Evolutionary conservation across 768 basidiomycete genomes (phyloP), one percentile per base, ranked within the genome.

Genomic region (Mycena belliarum): DNA sequence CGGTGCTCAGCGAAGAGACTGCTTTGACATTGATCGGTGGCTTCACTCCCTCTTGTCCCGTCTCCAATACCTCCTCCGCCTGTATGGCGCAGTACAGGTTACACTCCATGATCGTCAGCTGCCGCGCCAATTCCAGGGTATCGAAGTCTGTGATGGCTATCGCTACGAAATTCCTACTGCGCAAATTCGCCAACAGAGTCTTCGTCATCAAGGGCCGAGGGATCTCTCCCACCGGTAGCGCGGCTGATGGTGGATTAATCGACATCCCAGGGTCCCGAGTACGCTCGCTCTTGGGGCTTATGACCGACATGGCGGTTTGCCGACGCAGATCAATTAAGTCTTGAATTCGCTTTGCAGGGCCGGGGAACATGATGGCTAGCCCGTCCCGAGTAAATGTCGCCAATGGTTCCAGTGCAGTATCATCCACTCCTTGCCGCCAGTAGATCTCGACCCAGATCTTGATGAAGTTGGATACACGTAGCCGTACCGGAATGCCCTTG

Each of bases 101-200:
- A 63, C 87, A 90, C 71, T 99, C 97, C 88, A 95, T 91, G 63
- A 95, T 83, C 18, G 96, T 97, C 64, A 98, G 70, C 73, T 99
- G 97, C 47, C 97, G 82, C 9, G 94, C 94, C 42, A 98, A 79
- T 71, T 99, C 97, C 63, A 95, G 74, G 29, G 90, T 77, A 67
- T 98, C 95, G 66, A 99, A 95, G 66, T 99, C 97, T n/a, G 87
- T 91, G 8, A 96, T 78, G 20, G 78, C 72, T 48, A 95, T 84
- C 2, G 78, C 71, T 10, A 74, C 66, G 56, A 85, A 91, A 61
- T 84, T 82, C 69, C 79, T 86, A 68, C 80, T 82, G 53, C 90
- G 81, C 42, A 97, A 75, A 15, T 84, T 73, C 6, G 82, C 75
- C 32, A 94, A 78, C 20, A 96, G 76, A 0, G 83, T 77, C 74